Evolutionary conservation across 1,284 basidiomycete genomes (phyloP).

Genomic region (Moesziomyces sp.): DNA sequence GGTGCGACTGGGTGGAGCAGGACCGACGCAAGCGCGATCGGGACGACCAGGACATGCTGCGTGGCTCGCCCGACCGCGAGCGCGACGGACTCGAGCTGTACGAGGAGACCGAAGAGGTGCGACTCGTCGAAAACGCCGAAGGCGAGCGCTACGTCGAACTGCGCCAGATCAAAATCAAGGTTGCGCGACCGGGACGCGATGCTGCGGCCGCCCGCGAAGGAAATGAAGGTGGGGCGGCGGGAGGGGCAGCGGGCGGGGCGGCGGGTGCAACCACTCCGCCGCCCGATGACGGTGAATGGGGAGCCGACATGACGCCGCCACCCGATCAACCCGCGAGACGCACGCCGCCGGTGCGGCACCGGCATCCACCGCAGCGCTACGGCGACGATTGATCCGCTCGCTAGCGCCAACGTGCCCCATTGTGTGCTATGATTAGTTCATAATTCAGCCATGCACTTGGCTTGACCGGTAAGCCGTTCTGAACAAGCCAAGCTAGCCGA

Average conservation of each 20-base stretch:
- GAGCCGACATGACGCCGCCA: slow-evolving; percentile 2
- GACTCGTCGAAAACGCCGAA: slow-evolving; percentile 48
- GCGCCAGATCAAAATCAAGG: slow-evolving; percentile 22
- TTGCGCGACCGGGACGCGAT: not conserved
- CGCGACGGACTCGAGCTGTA: slow-evolving; percentile 56
- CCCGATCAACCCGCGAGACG: slow-evolving; percentile 11
- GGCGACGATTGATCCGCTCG: slow-evolving; percentile 1
- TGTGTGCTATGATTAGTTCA: no score
- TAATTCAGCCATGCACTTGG: no score
- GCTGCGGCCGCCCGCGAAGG: not conserved
- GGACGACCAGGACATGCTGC: slow-evolving; percentile 8
- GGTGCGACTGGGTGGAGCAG: slow-evolving; percentile 31
- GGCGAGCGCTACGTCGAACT: slow-evolving; percentile 29
- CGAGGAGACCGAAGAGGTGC: slow-evolving; percentile 71
- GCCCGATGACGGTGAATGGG: slow-evolving; percentile 3
- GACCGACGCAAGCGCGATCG: slow-evolving; percentile 4
- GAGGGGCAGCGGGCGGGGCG: not conserved
- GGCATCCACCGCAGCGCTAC: slow-evolving; percentile 24
- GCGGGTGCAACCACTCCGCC: not conserved
- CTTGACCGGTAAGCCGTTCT: not conserved
- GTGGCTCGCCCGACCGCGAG: not conserved
- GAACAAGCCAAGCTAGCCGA: not conserved
- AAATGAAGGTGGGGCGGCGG: not conserved
- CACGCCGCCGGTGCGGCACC: slow-evolving; percentile 18
- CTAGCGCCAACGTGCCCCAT: no score